A percentile compares a stretch with the other conserved stretches of the same genome.
Evolutionary conservation across 108 stramenopile genomes (phyloP).

Genomic region (Cyclotella choctawhatcheeana): DNA sequence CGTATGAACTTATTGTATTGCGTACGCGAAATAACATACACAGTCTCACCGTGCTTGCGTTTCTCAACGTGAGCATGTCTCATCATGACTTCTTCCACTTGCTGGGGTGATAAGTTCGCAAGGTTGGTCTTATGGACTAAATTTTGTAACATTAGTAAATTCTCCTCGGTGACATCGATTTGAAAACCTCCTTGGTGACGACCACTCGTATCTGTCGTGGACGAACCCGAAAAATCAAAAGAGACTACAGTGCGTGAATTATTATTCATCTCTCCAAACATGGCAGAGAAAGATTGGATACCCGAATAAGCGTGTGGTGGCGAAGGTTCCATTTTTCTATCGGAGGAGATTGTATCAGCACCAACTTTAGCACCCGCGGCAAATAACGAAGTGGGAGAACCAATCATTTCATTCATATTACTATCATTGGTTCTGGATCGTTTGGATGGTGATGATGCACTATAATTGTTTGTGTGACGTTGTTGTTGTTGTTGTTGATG

Average conservation of each 20-base stretch:
- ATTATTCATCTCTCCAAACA: slow-evolving; percentile 50
- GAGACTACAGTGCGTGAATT: slow-evolving; percentile 71
- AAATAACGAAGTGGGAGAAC: slow-evolving; percentile 45
- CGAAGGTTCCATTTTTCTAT: slow-evolving; percentile 5
- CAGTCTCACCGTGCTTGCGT: slow-evolving; percentile 23
- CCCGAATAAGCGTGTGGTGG: slow-evolving; percentile 2
- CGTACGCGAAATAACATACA: slow-evolving; percentile 46
- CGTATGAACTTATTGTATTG: slow-evolving; percentile 56
- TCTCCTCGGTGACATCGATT: slow-evolving; percentile 85
- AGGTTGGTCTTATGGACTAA: slow-evolving; percentile 75
- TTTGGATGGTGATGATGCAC: slow-evolving; percentile 20
- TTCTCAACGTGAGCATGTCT: slow-evolving; percentile 36
- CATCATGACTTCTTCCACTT: slow-evolving; percentile 69
- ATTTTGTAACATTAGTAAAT: slow-evolving; percentile 65
- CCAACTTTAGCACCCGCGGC: slow-evolving; percentile 37
- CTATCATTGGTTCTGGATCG: slow-evolving; percentile 23
- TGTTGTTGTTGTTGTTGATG: slow-evolving; percentile 11
- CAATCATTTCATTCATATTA: slow-evolving; percentile 33
- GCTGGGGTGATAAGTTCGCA: slow-evolving; percentile 47
- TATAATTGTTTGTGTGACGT: neutral
- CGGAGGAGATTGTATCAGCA: slow-evolving; percentile 21
- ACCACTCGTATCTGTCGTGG: slow-evolving; percentile 5
- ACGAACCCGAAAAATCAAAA: slow-evolving; percentile 77
- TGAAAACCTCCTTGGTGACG: slow-evolving; percentile 32
- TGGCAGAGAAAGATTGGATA: slow-evolving; percentile 45